Evolutionary conservation across 805 yeast genomes (phyloP).

Genomic region (Cyberlindnera misumaiensis): DNA sequence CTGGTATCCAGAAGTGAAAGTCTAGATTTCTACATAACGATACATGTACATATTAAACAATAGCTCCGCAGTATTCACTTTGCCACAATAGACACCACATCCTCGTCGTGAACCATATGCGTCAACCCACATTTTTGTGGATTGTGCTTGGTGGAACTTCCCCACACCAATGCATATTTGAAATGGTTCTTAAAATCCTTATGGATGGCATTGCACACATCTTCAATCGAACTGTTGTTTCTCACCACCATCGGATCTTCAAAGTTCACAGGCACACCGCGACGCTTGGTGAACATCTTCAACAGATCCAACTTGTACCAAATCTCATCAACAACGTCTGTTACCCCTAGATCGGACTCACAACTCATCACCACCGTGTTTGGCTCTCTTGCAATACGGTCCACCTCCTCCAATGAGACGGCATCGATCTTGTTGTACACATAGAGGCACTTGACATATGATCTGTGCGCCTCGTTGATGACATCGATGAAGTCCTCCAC

Average conservation of each 20-base stretch:
- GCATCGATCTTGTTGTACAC: slow-evolving; percentile 95
- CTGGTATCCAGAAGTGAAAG: slow-evolving; percentile 22
- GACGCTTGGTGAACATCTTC: slow-evolving; percentile 80
- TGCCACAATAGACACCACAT: slow-evolving; percentile 85
- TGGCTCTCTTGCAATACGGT: slow-evolving; percentile 85
- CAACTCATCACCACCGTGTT: slow-evolving; percentile 93
- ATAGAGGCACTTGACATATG: slow-evolving; percentile 85
- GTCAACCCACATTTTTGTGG: slow-evolving; percentile 93
- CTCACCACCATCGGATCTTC: slow-evolving; percentile 90
- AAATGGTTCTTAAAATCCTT: slow-evolving; percentile 88
- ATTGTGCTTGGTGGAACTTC: slow-evolving; percentile 87
- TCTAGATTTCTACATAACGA: background rate
- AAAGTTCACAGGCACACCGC: slow-evolving; percentile 78
- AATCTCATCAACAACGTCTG: slow-evolving; percentile 84
- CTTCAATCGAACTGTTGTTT: slow-evolving; percentile 68
- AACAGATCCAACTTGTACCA: slow-evolving; percentile 83
- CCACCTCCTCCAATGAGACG: slow-evolving; percentile 90
- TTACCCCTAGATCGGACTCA: slow-evolving; percentile 77
- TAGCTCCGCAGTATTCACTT: slow-evolving; percentile 37
- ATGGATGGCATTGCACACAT: slow-evolving; percentile 87
- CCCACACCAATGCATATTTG: slow-evolving; percentile 96
- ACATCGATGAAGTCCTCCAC: slow-evolving; percentile 92
- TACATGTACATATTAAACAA: background rate
- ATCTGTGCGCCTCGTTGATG: slow-evolving; percentile 79
- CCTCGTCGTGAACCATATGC: slow-evolving; percentile 85